Evolutionary conservation across 192 early-diverging fungal species (phyloP).

Genomic region (Coemansia sp.): DNA sequence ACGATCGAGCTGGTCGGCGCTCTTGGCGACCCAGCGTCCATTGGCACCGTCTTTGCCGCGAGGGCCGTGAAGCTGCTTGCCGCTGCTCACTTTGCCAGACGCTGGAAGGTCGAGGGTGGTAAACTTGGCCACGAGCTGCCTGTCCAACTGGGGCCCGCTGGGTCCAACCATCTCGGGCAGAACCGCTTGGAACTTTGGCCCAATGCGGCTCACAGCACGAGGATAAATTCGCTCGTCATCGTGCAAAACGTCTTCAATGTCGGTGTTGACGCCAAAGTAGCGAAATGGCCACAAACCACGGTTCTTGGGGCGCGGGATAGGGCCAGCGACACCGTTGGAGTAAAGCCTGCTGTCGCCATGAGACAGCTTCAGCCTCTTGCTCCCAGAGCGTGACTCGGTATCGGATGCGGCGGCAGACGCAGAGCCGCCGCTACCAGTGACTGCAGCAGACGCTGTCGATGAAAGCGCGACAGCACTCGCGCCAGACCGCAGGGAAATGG

Average conservation of each 20-base stretch:
- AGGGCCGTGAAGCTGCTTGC: neutral
- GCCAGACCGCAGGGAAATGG: constrained; percentile 12
- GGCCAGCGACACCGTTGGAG: constrained; percentile 14
- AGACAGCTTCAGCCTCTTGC: constrained; percentile 44
- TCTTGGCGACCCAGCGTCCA: constrained; percentile 48
- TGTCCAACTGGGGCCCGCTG: constrained; percentile 36
- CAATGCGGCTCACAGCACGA: constrained; percentile 78
- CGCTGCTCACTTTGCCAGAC: neutral
- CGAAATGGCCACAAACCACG: constrained; percentile 83
- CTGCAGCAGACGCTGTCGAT: neutral
- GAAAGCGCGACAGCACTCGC: neutral
- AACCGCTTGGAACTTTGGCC: constrained; percentile 79
- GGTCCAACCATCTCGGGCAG: constrained; percentile 61
- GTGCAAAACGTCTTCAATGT: constrained; percentile 71
- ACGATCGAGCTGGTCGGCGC: constrained; percentile 45
- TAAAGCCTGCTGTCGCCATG: constrained; percentile 22
- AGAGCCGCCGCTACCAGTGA: neutral
- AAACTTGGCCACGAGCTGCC: constrained; percentile 11
- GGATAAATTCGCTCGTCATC: constrained; percentile 80
- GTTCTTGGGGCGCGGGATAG: constrained; percentile 45
- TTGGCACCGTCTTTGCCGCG: constrained; percentile 19
- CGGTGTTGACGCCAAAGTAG: constrained; percentile 85
- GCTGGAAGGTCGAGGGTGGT: neutral
- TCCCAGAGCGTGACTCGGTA: constrained; percentile 47
- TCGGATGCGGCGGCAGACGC: constrained; percentile 29